Base-by-base conservation (phyloP, 257 asterid species). In the Cordia subcordata region DNA sequence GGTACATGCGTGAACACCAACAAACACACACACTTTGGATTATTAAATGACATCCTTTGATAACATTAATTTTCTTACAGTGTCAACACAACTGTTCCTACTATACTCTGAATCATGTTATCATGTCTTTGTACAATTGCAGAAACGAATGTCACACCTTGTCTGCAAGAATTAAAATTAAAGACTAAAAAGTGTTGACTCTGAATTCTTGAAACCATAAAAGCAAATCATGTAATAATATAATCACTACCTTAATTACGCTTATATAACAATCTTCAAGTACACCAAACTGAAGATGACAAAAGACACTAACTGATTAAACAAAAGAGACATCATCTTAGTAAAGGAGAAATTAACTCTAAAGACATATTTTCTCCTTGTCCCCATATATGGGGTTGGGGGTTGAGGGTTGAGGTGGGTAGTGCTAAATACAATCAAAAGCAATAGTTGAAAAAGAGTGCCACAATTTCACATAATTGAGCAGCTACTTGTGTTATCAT, bases 401-500 rank as follows among this genome's bases (percentile, higher is more conserved):
- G n/a, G n/a, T n/a, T n/a, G n/a, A n/a, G n/a, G n/a, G n/a, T n/a
- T n/a, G n/a, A n/a, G n/a, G n/a, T n/a, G n/a, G n/a, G n/a, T n/a
- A n/a, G n/a, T n/a, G n/a, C 57, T 21, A 9, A 53, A 53, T 53
- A 53, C 21, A 18, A 32, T 3, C 37, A 21, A 19, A 58, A 58
- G 11, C 14, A 33, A 13, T 16, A 49, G 32, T 6, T 16, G 11
- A 60, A 40, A 45, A 60, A 39, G 44, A 5, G 12, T 12, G 9
- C 44, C 8, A 39, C 44, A 39, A 15, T 20, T 42, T 76, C 66
- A 89, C 95, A 89, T 82, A 45, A 89, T 54, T 8, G 87, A 74
- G 62, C 96, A 86, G 57, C 83, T 74, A 38, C 72, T 72, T 8
- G 89, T 57, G 73, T 80, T 89, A 55, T 84, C 87, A 72, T 89